Conservation (phyloP, 352 stramenopile genomes). For the Globisporangium perplexum region DNA sequence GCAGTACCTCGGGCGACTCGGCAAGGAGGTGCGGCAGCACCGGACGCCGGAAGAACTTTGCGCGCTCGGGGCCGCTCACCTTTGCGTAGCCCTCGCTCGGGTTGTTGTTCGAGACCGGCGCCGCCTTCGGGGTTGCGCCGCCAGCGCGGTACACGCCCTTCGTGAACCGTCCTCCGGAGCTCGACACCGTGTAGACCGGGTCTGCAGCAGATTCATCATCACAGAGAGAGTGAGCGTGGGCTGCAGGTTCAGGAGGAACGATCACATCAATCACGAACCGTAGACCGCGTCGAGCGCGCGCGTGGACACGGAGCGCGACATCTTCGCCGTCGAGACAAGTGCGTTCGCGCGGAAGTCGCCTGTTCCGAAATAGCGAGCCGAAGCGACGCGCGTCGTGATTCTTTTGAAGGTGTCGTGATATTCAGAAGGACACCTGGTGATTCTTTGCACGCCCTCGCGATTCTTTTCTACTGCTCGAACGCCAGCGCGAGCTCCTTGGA, state of each 20-base stretch:
- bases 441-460: neutral
- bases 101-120: conserved; percentile 20
- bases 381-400: too few species aligned
- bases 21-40: conserved; percentile 86
- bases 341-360: too few species aligned
- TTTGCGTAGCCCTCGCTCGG: conserved; percentile 27
- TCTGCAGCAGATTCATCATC: conserved; percentile 24
- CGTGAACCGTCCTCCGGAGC: conserved; percentile 50
- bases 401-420: too few species aligned
- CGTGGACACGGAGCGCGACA: conserved; percentile 53
- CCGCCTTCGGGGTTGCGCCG: conserved; percentile 1
- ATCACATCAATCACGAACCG: conserved; percentile 36
- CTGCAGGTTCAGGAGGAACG: too few species aligned
- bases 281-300: conserved; percentile 77
- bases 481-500: conserved; percentile 74
- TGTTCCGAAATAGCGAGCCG: too few species aligned
- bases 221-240: too few species aligned
- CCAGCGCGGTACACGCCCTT: conserved; percentile 49
- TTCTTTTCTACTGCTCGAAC: conserved; percentile 18
- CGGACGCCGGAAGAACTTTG: conserved; percentile 88
- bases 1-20: conserved; percentile 80
- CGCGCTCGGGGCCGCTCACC: conserved; percentile 68
- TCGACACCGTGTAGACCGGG: conserved; percentile 71
- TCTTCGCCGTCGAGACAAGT: conserved; percentile 13
- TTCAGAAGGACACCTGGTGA: too few species aligned